Conservation (phyloP, 2,329 filamentous ascomycete genomes). For the Calonectria multiphialidica region DNA sequence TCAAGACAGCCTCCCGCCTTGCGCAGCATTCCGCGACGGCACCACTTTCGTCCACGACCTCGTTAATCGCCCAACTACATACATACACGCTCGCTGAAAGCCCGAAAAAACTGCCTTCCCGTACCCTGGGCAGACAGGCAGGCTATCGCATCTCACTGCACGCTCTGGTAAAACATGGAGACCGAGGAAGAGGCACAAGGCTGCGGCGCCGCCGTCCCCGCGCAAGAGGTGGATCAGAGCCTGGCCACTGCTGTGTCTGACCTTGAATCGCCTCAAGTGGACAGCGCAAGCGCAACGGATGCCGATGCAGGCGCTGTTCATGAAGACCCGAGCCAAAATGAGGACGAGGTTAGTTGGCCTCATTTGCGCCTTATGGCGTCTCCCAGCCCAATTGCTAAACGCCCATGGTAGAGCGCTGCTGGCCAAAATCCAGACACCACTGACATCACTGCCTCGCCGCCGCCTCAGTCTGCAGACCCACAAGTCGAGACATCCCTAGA, state of each 20-base stretch:
- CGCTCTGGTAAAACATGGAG: conserved; percentile 16
- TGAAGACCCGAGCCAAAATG: neutral
- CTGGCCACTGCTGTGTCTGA: neutral
- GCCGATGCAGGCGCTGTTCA: neutral
- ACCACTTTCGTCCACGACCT: conserved; percentile 8
- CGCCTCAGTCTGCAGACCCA: conserved; percentile 16
- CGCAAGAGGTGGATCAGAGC: conserved; percentile 13
- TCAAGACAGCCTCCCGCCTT: conserved; percentile 16
- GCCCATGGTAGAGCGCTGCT: neutral
- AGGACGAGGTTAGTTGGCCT: conserved; percentile 16
- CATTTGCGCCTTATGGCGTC: neutral
- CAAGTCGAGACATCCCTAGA: conserved; percentile 11
- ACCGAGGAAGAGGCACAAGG: conserved; percentile 6
- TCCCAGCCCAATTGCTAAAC: conserved; percentile 7
- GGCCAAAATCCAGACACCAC: neutral
- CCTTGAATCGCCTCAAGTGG: conserved; percentile 5
- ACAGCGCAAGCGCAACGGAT: neutral
- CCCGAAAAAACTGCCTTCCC: neutral
- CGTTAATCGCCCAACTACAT: conserved; percentile 4
- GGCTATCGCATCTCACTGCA: neutral
- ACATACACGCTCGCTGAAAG: conserved; percentile 2
- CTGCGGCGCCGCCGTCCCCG: conserved; percentile 3
- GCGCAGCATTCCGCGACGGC: conserved; percentile 13
- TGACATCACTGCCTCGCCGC: conserved; percentile 12
- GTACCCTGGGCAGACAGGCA: neutral